phyloP scores from a whole-genome alignment of 2,329 filamentous ascomycete species.

The Hymenoscyphus albidus region DNA sequence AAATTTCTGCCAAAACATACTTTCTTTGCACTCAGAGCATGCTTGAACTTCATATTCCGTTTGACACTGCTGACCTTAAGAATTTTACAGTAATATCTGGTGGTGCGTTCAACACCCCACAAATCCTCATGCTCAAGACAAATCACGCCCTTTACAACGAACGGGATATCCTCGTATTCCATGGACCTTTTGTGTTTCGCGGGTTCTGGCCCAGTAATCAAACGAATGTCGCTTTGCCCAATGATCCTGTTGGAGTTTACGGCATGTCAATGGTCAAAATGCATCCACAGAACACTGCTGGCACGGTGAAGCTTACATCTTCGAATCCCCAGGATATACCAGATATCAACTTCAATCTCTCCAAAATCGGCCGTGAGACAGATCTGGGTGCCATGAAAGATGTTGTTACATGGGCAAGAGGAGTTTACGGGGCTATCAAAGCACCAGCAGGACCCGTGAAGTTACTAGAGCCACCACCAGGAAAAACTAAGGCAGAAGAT shows the following conservation, averaged over 20 bases:
- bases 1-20: too few species aligned
- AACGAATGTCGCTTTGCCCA: conserved; percentile 33
- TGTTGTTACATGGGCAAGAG: conserved; percentile 31
- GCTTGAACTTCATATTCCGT: too few species aligned
- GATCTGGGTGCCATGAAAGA: conserved; percentile 41
- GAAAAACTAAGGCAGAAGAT: conserved; percentile 5
- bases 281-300: conserved; percentile 43
- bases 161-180: conserved; percentile 37
- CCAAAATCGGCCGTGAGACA: conserved; percentile 29
- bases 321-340: conserved; percentile 61
- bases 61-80: too few species aligned
- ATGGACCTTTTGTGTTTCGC: conserved; percentile 27
- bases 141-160: conserved; percentile 32
- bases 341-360: conserved; percentile 59
- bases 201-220: conserved; percentile 41
- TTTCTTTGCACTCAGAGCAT: too few species aligned
- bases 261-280: conserved; percentile 37
- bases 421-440: conserved; percentile 4
- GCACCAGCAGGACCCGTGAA: conserved; percentile 3
- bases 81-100: conserved; percentile 37
- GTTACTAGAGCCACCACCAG: conserved; percentile 5
- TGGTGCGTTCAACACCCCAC: conserved; percentile 44
- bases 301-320: conserved; percentile 57
- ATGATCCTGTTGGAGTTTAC: conserved; percentile 1
- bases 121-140: conserved; percentile 39